These are phyloP conservation scores for Picochlorum sp. DNA, from an alignment of 139 green algal species.

Conservation along the genomic window DNA sequence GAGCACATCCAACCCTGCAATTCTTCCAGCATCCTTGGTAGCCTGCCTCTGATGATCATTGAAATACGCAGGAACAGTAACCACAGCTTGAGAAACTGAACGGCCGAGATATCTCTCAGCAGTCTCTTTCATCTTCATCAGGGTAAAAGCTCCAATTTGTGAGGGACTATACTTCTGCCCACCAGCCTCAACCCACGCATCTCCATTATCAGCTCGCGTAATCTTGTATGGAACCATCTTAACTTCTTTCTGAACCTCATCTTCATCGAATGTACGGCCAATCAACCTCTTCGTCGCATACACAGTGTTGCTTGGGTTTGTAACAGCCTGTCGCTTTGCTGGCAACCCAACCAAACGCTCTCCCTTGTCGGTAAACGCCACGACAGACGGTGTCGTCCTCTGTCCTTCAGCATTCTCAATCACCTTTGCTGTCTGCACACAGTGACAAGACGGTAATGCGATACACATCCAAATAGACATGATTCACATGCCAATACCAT, in stretches of 20 bases:
- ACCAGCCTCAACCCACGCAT: slow-evolving; percentile 95
- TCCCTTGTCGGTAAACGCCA: slow-evolving; percentile 90
- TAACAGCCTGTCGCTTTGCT: slow-evolving; percentile 96
- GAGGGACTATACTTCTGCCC: slow-evolving; percentile 86
- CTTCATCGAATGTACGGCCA: slow-evolving; percentile 82
- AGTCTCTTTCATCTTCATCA: slow-evolving; percentile 98
- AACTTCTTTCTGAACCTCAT: slow-evolving; percentile 84
- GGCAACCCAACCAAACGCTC: slow-evolving; percentile 89
- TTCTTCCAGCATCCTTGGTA: slow-evolving; percentile 71
- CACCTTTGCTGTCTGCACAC: slow-evolving; percentile 68
- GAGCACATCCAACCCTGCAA: slow-evolving; percentile 83
- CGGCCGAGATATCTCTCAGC: slow-evolving; percentile 92
- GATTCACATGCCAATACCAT: slow-evolving; percentile 3
- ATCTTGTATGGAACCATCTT: slow-evolving; percentile 99
- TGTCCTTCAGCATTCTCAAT: slow-evolving; percentile 98
- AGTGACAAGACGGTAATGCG: neutral
- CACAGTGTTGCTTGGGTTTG: slow-evolving; percentile 94
- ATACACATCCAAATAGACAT: neutral
- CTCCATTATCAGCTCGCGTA: slow-evolving; percentile 75
- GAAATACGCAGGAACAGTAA: slow-evolving; percentile 99
- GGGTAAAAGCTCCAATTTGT: slow-evolving; percentile 87
- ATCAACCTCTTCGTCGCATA: slow-evolving; percentile 98
- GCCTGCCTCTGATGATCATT: slow-evolving; percentile 96
- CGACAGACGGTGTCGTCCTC: slow-evolving; percentile 94
- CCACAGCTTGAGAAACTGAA: slow-evolving; percentile 78